Evolutionary conservation across 2,329 filamentous ascomycete species (phyloP), one percentile per base, ranked within the genome.

Genomic region (Aspergillus intermedius): DNA sequence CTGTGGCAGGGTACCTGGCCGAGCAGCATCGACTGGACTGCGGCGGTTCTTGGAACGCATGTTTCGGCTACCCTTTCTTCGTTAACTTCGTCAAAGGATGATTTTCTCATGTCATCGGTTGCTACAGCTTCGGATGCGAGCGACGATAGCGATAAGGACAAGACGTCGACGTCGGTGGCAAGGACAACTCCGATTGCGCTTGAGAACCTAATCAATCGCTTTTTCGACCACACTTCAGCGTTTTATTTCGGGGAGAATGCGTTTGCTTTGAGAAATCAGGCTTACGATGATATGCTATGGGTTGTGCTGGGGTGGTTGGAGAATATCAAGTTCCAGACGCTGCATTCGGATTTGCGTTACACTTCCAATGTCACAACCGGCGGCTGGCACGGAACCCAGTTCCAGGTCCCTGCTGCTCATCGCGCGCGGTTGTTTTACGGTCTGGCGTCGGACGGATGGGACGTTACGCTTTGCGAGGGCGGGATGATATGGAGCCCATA

Each of bases 271-370:
- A 79, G 88, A 41, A 81, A 82, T 49, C 76, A 93, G 74, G 91
- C 91, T 0, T 95, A 85, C 64, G 91, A 96, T 63, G 91, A 97
- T 65, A 95, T 95, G 73, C 79, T 95, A 2, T 97, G 91, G 91
- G 89, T 96, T 1, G 89, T 94, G 2, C 77, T 97, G 34, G 88
- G 86, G 53, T 96, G 91, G 91, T 73, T 96, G 46, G 88, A 95
- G 63, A 81, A 81, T 44, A 79, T 90, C 54, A 83, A 86, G 56
- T 90, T 95, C 62, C 80, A 91, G 45, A 73, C 82, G 28, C 71
- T 78, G n/a, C 88, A 94, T 62, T 81, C 80, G 2, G 69, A 74
- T 2, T 64, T 82, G 15, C 83, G 88, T 64, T 87, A 84, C 59
- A 51, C 58, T 13, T 42, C 54, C 49, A 56, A 15, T 52, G 57